Evolutionary conservation across 768 basidiomycete genomes (phyloP).

Genomic region (Termitomyces sp.): DNA sequence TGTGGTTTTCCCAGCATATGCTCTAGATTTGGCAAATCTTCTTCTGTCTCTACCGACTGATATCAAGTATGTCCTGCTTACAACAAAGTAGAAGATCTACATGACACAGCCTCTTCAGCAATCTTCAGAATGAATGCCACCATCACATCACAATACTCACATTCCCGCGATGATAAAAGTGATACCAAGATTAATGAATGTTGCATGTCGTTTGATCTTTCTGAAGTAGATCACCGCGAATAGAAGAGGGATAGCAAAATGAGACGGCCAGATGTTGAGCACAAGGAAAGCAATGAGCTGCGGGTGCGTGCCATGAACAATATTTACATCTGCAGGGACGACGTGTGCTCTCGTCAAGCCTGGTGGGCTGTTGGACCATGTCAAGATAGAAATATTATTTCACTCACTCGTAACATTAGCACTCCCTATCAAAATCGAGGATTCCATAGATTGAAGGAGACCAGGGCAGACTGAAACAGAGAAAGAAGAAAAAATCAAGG

Average conservation of each 20-base stretch:
- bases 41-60: neutral
- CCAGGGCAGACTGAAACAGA: neutral
- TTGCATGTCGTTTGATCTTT: constrained; percentile 37
- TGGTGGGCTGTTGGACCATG: neutral
- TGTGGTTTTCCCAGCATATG: constrained; percentile 32
- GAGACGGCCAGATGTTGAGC: constrained; percentile 45
- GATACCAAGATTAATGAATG: constrained; percentile 40
- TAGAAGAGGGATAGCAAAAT: constrained; percentile 41
- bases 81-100: constrained; percentile 36
- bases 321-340: constrained; percentile 21
- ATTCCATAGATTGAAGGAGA: neutral
- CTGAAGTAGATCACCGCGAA: constrained; percentile 35
- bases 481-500: neutral
- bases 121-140: neutral
- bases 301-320: constrained; percentile 34
- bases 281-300: constrained; percentile 36
- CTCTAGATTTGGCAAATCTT: neutral
- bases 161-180: constrained; percentile 41
- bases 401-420: neutral
- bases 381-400: neutral
- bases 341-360: neutral
- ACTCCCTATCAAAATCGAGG: neutral
- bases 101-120: neutral
- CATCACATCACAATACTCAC: constrained; percentile 19
- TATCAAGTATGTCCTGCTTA: constrained; percentile 13